These are phyloP conservation scores for Cercospora beticola DNA, from an alignment of 2,329 filamentous ascomycete species.

Conservation along the genomic window DNA sequence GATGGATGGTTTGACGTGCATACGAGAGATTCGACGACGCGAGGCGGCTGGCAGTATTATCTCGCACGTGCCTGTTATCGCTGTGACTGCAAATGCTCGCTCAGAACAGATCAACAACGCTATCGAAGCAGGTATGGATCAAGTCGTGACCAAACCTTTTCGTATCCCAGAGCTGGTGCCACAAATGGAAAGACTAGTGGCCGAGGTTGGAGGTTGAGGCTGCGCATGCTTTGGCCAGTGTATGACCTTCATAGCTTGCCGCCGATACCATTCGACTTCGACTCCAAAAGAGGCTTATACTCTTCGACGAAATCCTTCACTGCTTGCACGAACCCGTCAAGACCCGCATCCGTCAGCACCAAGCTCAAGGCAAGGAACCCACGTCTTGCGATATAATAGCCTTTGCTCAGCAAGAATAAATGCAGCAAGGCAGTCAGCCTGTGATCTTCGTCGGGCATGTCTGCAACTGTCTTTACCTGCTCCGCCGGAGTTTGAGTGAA, in stretches of 20 bases:
- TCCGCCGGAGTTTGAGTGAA: constrained; percentile 35
- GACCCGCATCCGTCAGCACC: constrained; percentile 36
- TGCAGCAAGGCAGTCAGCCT: constrained; percentile 39
- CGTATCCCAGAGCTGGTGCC: constrained; percentile 38
- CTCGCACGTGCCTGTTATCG: constrained; percentile 35
- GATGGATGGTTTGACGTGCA: constrained; percentile 37
- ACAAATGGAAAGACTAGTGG: constrained; percentile 35
- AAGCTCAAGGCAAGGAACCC: constrained; percentile 42
- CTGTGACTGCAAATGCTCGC: constrained; percentile 39
- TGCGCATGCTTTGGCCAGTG: not conserved
- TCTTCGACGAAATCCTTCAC: constrained; percentile 17
- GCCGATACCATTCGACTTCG: not conserved
- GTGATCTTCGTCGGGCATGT: constrained; percentile 30
- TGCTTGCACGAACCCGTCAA: constrained; percentile 36
- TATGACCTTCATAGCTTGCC: not conserved
- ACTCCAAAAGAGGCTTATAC: constrained; percentile 8
- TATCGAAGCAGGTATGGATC: constrained; percentile 38
- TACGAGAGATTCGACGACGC: constrained; percentile 34
- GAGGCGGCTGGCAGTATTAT: constrained; percentile 41
- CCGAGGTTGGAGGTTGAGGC: constrained; percentile 27
- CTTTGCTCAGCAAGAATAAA: constrained; percentile 41
- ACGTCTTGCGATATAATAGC: constrained; percentile 40
- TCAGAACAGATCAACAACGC: constrained; percentile 36
- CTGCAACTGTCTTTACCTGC: constrained; percentile 27
- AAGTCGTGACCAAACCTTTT: constrained; percentile 40